Base-by-base conservation (phyloP, 768 basidiomycete species). In the Mycena olivaceomarginata region DNA sequence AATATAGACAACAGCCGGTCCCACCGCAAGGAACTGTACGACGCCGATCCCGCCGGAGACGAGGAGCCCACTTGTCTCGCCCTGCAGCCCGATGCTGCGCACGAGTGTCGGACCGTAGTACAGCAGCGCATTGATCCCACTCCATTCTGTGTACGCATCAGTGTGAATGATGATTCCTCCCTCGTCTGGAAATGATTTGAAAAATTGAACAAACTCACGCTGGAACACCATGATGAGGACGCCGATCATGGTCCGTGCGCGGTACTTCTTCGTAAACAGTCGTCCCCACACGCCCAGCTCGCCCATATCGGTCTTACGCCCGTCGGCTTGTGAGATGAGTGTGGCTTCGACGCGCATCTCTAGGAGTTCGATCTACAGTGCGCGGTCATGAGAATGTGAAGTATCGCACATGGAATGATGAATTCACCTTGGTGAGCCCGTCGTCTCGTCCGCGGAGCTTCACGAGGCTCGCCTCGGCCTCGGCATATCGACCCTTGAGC, bases 51-150 rank as follows among this genome's bases (percentile, higher is more conserved):
- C 94, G 31, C 96, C 96, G 0, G 94, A 91, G 4, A 94, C 92
- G n/a, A 95, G 79, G 0, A 96, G 87, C 0, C 92, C 89, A 10
- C 91, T 88, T 0, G 87, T 89, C 74, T 93, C 91, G 20, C 93
- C 93, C 25, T 86, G 85, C 39, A 96, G 76, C 5, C 94, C 95
- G 59, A 96, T 88, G 66, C 87, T 92, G 43, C 83, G 88, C 62
- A 96, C 90, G 4, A 97, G 87, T 0, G 91, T 92, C 1, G 96
- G 96, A 0, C 95, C 95, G 79, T 96, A 97, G 80, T 96, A 97
- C 10, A 96, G 86, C 43, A 97, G 82, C 12, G 96, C 95, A 81
- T 96, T 97, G 77, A 96, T 97, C 2, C 96, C 96, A 74, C 92
- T 94, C 96, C 96, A 96, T 86, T 96, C 95, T 96, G 80, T 16